These are phyloP conservation scores for Cenchrus fungigraminus DNA, from an alignment of 176 grass and related monocot genomes.

Conservation along the genomic window DNA sequence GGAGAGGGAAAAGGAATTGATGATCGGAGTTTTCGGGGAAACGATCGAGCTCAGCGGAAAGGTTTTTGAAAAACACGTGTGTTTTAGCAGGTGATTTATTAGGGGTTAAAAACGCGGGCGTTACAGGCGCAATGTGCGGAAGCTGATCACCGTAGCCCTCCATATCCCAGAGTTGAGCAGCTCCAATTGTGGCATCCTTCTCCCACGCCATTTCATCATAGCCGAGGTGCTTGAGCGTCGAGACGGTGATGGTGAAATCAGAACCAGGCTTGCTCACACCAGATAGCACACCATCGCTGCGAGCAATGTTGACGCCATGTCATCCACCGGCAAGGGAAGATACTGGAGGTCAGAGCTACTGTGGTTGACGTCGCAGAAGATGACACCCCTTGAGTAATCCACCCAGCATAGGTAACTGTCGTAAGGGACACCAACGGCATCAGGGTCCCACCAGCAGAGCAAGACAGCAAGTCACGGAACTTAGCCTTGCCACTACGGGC, in stretches of 20 bases:
- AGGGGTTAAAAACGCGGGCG: no score
- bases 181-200: neutral
- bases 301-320: neutral
- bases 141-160: neutral
- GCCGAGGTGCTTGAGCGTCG: neutral
- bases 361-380: neutral
- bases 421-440: neutral
- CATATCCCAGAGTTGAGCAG: neutral
- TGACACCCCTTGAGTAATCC: neutral
- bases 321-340: neutral
- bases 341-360: neutral
- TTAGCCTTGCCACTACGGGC: neutral
- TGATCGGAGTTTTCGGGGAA: no score
- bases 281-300: neutral
- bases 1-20: no score
- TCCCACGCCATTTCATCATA: neutral
- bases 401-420: constrained; percentile 6
- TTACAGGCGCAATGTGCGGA: neutral
- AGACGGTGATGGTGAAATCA: neutral
- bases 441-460: neutral
- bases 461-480: neutral
- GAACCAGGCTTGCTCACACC: neutral
- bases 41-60: no score
- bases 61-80: no score
- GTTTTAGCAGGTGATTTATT: no score